A percentile compares a stretch with the other conserved stretches of the same genome.
These are phyloP conservation scores for Coffea eugenioides DNA, from an alignment of 257 asterid species.

Conservation along the genomic window DNA sequence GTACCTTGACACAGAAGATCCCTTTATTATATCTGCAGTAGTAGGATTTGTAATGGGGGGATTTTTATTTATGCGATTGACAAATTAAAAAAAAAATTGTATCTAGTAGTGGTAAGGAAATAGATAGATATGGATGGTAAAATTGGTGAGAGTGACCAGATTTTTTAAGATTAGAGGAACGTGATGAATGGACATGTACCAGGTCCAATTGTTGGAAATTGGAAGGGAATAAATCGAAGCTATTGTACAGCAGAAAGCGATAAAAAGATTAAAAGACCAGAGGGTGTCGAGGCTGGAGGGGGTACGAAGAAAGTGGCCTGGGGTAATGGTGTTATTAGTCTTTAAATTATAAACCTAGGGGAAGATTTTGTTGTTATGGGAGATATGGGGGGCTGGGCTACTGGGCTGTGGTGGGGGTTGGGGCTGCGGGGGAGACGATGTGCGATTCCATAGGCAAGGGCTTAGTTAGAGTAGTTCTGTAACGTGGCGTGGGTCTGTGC, in stretches of 20 bases:
- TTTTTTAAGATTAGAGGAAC: constrained; percentile 23
- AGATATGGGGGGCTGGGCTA: not conserved
- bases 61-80: constrained; percentile 30
- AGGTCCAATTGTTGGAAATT: constrained; percentile 37
- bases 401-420: not conserved
- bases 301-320: constrained; percentile 27
- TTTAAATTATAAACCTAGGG: constrained; percentile 4
- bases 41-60: constrained; percentile 8
- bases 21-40: constrained; percentile 12
- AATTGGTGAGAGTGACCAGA: constrained; percentile 42
- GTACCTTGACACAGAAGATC: constrained; percentile 33
- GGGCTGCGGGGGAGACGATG: not conserved
- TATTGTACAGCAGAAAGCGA: constrained; percentile 1
- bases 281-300: constrained; percentile 10
- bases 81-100: constrained; percentile 17
- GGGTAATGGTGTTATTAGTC: not conserved
- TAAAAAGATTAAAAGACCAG: not conserved
- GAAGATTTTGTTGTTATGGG: not conserved
- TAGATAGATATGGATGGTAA: constrained; percentile 20
- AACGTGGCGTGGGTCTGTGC: constrained; percentile 5
- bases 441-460: constrained; percentile 4
- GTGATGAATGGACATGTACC: constrained; percentile 35
- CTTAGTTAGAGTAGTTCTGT: not conserved
- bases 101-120: not conserved
- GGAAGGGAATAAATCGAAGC: not conserved